Percentiles rank a stretch among this genome's conserved stretches.
Evolutionary conservation across 2,329 filamentous ascomycete genomes (phyloP).

Genomic region (Thermoascus crustaceus): DNA sequence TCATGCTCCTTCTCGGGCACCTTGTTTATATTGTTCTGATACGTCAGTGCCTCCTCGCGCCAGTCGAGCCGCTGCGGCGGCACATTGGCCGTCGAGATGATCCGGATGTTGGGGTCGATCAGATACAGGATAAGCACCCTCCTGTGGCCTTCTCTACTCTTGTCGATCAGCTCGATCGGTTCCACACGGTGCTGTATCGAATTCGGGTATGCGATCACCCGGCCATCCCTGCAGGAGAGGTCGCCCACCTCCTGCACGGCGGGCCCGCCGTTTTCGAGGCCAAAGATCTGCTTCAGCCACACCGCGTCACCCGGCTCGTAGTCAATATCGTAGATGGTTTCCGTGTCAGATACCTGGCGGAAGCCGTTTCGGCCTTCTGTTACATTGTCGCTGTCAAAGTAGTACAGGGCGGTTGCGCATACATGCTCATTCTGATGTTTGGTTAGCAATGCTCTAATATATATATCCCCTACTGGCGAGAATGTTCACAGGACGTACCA

Average conservation of each 20-base stretch:
- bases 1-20: conserved; percentile 15
- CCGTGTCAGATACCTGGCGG: conserved; percentile 32
- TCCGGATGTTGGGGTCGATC: conserved; percentile 48
- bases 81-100: conserved; percentile 47
- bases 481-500: conserved; percentile 17
- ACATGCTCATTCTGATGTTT: conserved; percentile 52
- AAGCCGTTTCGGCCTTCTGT: conserved; percentile 46
- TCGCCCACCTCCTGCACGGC: conserved; percentile 18
- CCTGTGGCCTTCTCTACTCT: conserved; percentile 44
- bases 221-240: conserved; percentile 13
- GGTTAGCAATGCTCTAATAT: neutral
- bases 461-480: neutral
- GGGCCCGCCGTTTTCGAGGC: conserved; percentile 17
- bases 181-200: conserved; percentile 45
- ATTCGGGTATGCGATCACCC: conserved; percentile 20
- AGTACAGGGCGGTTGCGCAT: conserved; percentile 54
- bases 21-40: conserved; percentile 10
- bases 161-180: conserved; percentile 43
- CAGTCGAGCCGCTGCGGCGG: conserved; percentile 46
- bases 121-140: conserved; percentile 51
- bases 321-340: conserved; percentile 22
- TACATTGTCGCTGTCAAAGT: conserved; percentile 55
- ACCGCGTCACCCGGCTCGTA: conserved; percentile 22
- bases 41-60: conserved; percentile 21
- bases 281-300: conserved; percentile 24